phyloP scores from a whole-genome alignment of 805 yeast genomes.

The Jamesozyma lodderae region DNA sequence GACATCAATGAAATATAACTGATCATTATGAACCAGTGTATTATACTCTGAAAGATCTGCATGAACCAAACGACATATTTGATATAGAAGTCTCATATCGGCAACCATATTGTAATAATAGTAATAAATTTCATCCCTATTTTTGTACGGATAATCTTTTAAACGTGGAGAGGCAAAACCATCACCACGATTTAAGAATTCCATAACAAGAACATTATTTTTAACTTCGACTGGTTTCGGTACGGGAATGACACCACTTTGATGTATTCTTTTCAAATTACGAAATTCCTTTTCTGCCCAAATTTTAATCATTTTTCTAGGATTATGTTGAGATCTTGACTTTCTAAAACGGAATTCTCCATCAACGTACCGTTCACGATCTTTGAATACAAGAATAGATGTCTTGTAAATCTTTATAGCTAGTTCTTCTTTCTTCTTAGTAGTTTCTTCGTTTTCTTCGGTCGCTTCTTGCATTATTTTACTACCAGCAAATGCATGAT shows the following conservation, averaged over 20 bases:
- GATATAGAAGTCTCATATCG: constrained; percentile 80
- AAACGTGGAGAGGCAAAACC: constrained; percentile 90
- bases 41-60: constrained; percentile 96
- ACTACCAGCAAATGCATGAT: constrained; percentile 53
- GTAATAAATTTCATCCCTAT: constrained; percentile 52
- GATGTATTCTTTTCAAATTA: constrained; percentile 72
- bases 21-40: constrained; percentile 70
- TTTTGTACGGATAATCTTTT: constrained; percentile 69
- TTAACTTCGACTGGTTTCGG: constrained; percentile 88
- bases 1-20: constrained; percentile 85
- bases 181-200: constrained; percentile 62
- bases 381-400: constrained; percentile 92
- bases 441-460: background rate
- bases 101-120: constrained; percentile 73
- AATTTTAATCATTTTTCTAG: constrained; percentile 91
- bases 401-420: constrained; percentile 96
- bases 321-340: constrained; percentile 78
- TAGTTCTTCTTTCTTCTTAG: constrained; percentile 37
- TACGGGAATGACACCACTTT: constrained; percentile 70
- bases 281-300: constrained; percentile 99
- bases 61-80: constrained; percentile 83
- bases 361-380: constrained; percentile 88
- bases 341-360: constrained; percentile 92
- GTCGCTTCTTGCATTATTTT: constrained; percentile 9
- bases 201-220: constrained; percentile 91